Conservation (phyloP, 768 basidiomycete species). For the Mycena maculata region DNA sequence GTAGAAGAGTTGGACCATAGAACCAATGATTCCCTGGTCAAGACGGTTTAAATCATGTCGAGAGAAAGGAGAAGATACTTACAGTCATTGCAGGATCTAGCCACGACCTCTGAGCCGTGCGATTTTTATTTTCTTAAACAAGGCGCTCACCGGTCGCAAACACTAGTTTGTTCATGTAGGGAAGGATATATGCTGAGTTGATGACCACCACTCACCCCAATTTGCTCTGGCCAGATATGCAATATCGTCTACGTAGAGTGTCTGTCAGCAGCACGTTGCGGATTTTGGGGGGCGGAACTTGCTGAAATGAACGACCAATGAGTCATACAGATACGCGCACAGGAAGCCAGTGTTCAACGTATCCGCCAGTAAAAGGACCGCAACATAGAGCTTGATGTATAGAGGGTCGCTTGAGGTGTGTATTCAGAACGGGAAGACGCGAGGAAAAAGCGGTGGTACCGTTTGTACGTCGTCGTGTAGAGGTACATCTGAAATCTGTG, state of each 20-base stretch:
- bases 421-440: constrained; percentile 4
- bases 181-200: neutral
- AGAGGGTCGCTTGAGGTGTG: constrained; percentile 26
- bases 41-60: neutral
- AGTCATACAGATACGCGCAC: constrained; percentile 45
- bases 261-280: neutral
- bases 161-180: constrained; percentile 9
- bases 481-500: constrained; percentile 35
- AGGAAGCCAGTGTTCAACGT: constrained; percentile 53
- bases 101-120: neutral
- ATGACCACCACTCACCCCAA: constrained; percentile 38
- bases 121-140: neutral
- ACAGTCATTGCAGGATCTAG: constrained; percentile 41
- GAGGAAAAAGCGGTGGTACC: constrained; percentile 16
- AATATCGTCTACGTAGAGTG: constrained; percentile 37
- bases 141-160: constrained; percentile 38
- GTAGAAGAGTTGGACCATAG: constrained; percentile 40
- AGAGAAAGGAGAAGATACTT: neutral
- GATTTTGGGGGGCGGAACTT: constrained; percentile 1
- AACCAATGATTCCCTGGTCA: constrained; percentile 39
- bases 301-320: constrained; percentile 52
- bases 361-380: constrained; percentile 50
- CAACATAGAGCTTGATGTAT: constrained; percentile 37
- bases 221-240: constrained; percentile 39
- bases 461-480: constrained; percentile 38